Percentiles rank a stretch among this genome's conserved stretches.
These are phyloP conservation scores for Suillus hirtellus DNA, from an alignment of 768 basidiomycete genomes.

Conservation along the genomic window DNA sequence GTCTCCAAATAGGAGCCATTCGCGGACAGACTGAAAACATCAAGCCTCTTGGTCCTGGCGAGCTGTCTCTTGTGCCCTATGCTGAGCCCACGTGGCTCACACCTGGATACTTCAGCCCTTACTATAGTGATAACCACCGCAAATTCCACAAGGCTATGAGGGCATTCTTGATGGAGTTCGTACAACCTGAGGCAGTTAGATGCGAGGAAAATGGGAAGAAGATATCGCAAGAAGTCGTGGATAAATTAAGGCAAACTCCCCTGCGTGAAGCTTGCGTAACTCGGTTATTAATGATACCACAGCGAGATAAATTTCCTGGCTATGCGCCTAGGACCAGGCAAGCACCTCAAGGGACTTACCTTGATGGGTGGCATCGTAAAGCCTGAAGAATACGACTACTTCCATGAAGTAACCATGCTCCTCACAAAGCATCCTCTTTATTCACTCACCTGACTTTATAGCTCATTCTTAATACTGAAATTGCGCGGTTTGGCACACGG, in stretches of 20 bases:
- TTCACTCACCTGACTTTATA: constrained; percentile 28
- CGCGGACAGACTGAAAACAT: constrained; percentile 58
- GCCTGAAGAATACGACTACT: constrained; percentile 90
- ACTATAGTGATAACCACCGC: constrained; percentile 74
- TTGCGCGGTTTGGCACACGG: constrained; percentile 80
- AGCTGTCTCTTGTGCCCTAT: constrained; percentile 77
- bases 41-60: constrained; percentile 55
- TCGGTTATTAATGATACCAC: constrained; percentile 3
- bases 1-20: constrained; percentile 67
- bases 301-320: constrained; percentile 79
- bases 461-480: constrained; percentile 80
- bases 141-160: constrained; percentile 76
- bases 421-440: neutral
- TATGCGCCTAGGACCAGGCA: constrained; percentile 90
- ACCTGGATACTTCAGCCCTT: constrained; percentile 68
- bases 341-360: constrained; percentile 76
- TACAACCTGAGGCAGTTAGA: constrained; percentile 69
- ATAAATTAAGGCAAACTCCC: constrained; percentile 66
- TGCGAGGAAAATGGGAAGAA: constrained; percentile 89
- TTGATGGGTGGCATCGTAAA: constrained; percentile 76
- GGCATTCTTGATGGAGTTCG: constrained; percentile 72
- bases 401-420: constrained; percentile 69
- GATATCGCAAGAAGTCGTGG: constrained; percentile 81
- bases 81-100: constrained; percentile 84
- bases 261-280: neutral